These are phyloP conservation scores for Zygosaccharomyces siamensis DNA, from an alignment of 805 yeast genomes.

Conservation along the genomic window DNA sequence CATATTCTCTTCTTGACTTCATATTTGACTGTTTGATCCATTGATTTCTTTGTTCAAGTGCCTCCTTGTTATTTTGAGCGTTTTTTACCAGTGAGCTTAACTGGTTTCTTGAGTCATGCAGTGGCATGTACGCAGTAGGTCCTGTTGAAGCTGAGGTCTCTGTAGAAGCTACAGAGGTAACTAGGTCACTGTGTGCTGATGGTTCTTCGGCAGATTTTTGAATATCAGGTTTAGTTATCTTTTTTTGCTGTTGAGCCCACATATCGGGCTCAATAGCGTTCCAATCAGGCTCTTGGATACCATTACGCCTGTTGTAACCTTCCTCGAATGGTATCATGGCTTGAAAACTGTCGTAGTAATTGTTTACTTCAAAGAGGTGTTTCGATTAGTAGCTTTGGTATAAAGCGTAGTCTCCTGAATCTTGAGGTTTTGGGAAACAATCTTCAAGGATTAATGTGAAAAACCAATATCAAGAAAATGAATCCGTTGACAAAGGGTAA, in stretches of 20 bases:
- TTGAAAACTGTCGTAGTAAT: not conserved
- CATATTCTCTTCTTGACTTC: constrained; percentile 19
- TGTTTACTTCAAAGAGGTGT: not conserved
- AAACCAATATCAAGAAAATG: not conserved
- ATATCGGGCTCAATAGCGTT: not conserved
- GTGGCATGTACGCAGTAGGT: constrained; percentile 1
- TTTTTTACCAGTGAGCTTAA: constrained; percentile 20
- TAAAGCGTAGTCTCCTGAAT: not conserved
- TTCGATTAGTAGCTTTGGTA: not conserved
- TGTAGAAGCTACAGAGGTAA: not conserved
- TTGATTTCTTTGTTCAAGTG: constrained; percentile 15
- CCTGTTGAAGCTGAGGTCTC: not conserved
- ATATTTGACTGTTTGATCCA: constrained; percentile 14
- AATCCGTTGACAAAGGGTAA: not conserved
- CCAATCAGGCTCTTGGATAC: not conserved
- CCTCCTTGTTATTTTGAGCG: constrained; percentile 19
- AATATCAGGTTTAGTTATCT: not conserved
- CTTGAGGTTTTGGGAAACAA: not conserved
- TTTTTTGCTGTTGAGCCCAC: not conserved
- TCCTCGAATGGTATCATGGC: constrained; percentile 6
- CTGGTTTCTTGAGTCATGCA: constrained; percentile 21
- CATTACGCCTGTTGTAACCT: constrained; percentile 8
- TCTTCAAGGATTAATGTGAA: not conserved
- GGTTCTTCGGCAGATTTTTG: not conserved
- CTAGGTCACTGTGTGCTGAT: not conserved